Evolutionary conservation across 169 alveolate species (phyloP), one percentile per base, ranked within the genome.

Genomic region (Plasmodium vivax): DNA sequence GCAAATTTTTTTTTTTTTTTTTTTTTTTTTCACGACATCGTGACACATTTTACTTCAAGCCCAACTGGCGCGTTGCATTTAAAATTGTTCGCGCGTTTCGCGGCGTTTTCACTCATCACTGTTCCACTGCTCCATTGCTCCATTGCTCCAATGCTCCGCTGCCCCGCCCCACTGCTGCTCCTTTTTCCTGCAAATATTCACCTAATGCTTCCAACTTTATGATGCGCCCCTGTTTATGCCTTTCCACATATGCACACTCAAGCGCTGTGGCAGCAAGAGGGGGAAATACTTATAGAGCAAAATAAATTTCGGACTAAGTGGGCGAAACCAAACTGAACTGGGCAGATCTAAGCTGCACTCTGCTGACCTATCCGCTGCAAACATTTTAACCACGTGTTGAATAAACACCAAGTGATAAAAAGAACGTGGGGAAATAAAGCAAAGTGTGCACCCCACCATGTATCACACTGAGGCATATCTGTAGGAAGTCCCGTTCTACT

Each of bases 11-110:
- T 38, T 77, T 58, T 58, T 58, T 58, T 58, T 68, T 68, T 68
- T 79, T 80, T 38, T 80, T 80, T 62, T 62, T 79, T 36, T 41
- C 62, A 36, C 56, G 34, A 56, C 79, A 82, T 56, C 79, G 71
- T 56, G 8, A 41, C 77, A 54, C 51, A 82, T 47, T 27, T 47
- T 81, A 45, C 87, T 81, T 81, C 79, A 82, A 12, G 23, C 68
- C 56, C 23, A 38, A 82, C 27, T 51, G 34, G 43, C 3, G 62
- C 41, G 54, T 51, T 32, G 79, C 32, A 30, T 56, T 79, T 32
- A 51, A 27, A 32, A 51, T 9, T 56, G 32, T 19, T 30, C 41
- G 38, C 68, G 34, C 34, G 56, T 43, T 30, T 81, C 51, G 6
- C 73, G 12, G 32, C 56, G 62, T 82, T 51, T 54, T 45, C 41